Conservation (phyloP, 1,284 basidiomycete genomes). For the Veloboletus limbatus region DNA sequence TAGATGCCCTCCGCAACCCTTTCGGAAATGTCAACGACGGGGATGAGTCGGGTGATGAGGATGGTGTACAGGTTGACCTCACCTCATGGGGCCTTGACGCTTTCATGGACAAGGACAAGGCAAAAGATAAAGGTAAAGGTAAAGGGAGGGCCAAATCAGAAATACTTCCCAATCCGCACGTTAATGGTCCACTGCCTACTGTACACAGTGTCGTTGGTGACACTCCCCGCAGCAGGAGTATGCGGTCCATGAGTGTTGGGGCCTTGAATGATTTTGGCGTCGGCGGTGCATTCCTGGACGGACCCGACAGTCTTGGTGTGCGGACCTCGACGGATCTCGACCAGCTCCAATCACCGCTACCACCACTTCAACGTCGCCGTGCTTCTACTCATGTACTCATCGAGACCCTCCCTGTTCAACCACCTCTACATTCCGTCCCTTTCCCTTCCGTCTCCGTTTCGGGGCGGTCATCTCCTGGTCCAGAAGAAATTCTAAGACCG, state of each 20-base stretch:
- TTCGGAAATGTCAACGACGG: slow-evolving; percentile 60
- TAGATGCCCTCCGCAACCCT: slow-evolving; percentile 65
- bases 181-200: slow-evolving; percentile 37
- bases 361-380: slow-evolving; percentile 43
- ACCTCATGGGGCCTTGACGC: slow-evolving; percentile 80
- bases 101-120: slow-evolving; percentile 66
- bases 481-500: slow-evolving; percentile 34
- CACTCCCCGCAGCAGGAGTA: slow-evolving; percentile 34
- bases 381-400: slow-evolving; percentile 50
- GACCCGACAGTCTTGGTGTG: slow-evolving; percentile 26
- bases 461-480: slow-evolving; percentile 46
- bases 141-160: slow-evolving; percentile 49
- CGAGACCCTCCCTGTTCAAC: slow-evolving; percentile 41
- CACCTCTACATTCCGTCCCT: slow-evolving; percentile 53
- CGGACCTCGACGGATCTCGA: slow-evolving; percentile 53
- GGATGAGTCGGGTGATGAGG: slow-evolving; percentile 50
- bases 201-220: slow-evolving; percentile 32
- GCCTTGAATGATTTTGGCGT: slow-evolving; percentile 52
- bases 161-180: slow-evolving; percentile 50
- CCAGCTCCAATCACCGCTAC: slow-evolving; percentile 39
- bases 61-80: slow-evolving; percentile 70
- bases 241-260: slow-evolving; percentile 64
- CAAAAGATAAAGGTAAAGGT: slow-evolving; percentile 39
- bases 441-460: slow-evolving; percentile 57
- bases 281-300: slow-evolving; percentile 44